These are phyloP conservation scores for Fulvia fulva DNA, from an alignment of 2,329 filamentous ascomycete species.

Conservation along the genomic window DNA sequence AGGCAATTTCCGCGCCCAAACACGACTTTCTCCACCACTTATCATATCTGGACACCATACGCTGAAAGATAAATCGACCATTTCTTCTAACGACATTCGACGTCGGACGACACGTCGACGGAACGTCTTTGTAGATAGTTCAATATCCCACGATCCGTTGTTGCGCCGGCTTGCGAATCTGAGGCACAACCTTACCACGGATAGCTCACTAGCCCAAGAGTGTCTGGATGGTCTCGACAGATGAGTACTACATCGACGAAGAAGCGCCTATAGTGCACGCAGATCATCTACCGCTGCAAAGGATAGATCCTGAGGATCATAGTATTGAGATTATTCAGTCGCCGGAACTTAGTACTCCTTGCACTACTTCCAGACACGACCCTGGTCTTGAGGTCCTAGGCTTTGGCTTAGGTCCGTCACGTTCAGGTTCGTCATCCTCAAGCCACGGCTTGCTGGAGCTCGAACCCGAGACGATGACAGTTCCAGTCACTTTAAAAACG, in stretches of 20 bases:
- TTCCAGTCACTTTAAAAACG: neutral
- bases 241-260: conserved; percentile 2
- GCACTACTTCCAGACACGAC: neutral
- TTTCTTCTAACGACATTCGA: neutral
- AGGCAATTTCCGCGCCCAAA: neutral
- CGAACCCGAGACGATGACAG: neutral
- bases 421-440: neutral
- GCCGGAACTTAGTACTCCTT: neutral
- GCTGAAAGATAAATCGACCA: neutral
- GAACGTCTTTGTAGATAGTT: neutral
- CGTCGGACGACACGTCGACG: neutral
- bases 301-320: neutral
- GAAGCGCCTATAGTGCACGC: neutral
- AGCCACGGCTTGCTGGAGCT: neutral
- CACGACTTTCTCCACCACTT: neutral
- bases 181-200: neutral
- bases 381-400: neutral
- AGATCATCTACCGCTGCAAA: neutral
- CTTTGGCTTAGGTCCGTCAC: neutral
- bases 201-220: neutral
- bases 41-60: neutral
- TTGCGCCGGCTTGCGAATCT: neutral
- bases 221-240: neutral
- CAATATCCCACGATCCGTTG: neutral
- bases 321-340: neutral